These are phyloP conservation scores for Chloris gayana DNA, from an alignment of 176 grass and related monocot genomes.

Conservation along the genomic window DNA sequence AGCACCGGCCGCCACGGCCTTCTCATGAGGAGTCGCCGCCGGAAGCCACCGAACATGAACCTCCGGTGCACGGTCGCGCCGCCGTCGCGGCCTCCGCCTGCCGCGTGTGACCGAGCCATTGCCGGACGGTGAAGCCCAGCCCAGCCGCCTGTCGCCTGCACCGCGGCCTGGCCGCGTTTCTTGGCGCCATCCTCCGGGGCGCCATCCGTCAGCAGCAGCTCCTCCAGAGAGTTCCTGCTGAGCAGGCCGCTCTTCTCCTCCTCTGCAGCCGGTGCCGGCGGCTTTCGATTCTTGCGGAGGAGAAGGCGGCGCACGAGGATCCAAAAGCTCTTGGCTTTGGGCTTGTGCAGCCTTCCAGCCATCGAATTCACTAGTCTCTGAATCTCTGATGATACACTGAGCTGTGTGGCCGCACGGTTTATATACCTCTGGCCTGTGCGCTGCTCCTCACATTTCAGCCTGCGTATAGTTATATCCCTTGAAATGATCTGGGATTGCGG, in stretches of 20 bases:
- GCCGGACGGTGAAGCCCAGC: background rate
- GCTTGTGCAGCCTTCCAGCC: slow-evolving; percentile 7
- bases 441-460: background rate
- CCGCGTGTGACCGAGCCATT: background rate
- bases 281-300: slow-evolving; percentile 2
- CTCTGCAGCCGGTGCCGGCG: background rate
- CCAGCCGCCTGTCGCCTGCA: background rate
- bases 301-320: slow-evolving; percentile 50
- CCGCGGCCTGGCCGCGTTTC: slow-evolving; percentile 15
- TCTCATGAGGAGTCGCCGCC: slow-evolving; percentile 62
- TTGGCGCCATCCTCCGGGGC: background rate
- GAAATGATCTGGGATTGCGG: slow-evolving; percentile 38
- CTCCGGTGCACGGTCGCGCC: slow-evolving; percentile 31
- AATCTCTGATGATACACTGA: background rate
- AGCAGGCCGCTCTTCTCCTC: slow-evolving; percentile 43
- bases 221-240: slow-evolving; percentile 42
- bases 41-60: slow-evolving; percentile 62
- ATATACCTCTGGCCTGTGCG: slow-evolving; percentile 6
- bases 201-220: slow-evolving; percentile 40
- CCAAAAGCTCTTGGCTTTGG: slow-evolving; percentile 41
- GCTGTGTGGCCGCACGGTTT: background rate
- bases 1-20: slow-evolving; percentile 75
- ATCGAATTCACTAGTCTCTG: background rate
- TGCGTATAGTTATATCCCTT: background rate
- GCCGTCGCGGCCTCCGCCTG: background rate